Base-by-base conservation (phyloP, 2,329 filamentous ascomycete genomes). In the Claviceps spartinae region DNA sequence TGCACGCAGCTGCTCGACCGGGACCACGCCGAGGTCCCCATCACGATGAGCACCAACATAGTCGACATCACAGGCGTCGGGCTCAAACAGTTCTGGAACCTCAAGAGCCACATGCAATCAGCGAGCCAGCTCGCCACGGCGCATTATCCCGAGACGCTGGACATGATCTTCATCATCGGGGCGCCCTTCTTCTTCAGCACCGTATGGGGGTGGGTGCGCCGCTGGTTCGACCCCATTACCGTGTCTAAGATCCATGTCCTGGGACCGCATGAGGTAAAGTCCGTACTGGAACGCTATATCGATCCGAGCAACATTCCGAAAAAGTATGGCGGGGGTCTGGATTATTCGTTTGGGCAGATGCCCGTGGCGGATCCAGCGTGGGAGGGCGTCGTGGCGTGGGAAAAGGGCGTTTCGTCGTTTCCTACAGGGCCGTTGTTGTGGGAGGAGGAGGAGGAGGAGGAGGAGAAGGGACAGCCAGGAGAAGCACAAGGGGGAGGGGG, bases 221-320 rank as follows among this genome's bases (percentile, higher is more conserved):
- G 86, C 62, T 95, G 90, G 89, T 95, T 95, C 63, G 86, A 90
- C 70, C 90, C 90, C 6, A 88, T 89, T 56, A 96, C 91, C 37
- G 87, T 89, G 3, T 93, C 88, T 61, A 97, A 97, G 72, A 96
- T 97, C 66, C 95, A 95, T 67, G 93, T 97, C 60, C 79, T 97
- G 51, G 76, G 76, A 47, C 73, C 80, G 8, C 64, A 78, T 52
- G 88, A 95, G 67, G 84, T 94, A 50, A 78, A 83, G 59, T 72
- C 83, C 16, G 91, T 88, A 1, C 79, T 97, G 26, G 78, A 83
- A 57, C 74, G 80, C 51, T 96, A 91, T 69, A 88, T 97, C 64
- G 85, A 95, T 50, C 75, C 79, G 0, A 75, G 79, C 50, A 87
- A 91, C 67, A 90, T 97, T 56, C 91, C 91, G 18, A 89, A 87